These are phyloP conservation scores for Kuraishia hungarica DNA, from an alignment of 805 yeast species.

Conservation along the genomic window DNA sequence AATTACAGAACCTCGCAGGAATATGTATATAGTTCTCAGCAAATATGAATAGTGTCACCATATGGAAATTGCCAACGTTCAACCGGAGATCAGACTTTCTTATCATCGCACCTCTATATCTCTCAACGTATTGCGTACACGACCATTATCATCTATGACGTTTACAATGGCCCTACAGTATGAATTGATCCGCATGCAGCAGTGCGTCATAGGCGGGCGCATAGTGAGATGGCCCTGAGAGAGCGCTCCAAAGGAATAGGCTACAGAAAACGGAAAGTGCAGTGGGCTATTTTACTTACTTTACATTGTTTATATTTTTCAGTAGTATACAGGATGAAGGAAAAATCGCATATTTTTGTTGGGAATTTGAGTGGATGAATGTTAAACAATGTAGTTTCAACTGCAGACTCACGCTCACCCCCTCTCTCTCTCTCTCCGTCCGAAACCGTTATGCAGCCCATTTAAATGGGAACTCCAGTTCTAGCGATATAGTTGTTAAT, in stretches of 20 bases:
- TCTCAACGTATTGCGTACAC: background rate
- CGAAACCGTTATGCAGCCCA: background rate
- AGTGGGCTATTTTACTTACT: too few relatives aligned
- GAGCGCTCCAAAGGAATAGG: background rate
- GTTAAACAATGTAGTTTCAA: background rate
- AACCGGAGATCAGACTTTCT: too few relatives aligned
- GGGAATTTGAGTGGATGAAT: background rate
- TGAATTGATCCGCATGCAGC: background rate
- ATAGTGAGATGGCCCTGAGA: background rate
- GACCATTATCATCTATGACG: background rate
- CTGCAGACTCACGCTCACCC: background rate
- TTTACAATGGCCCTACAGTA: background rate
- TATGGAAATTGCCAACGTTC: too few relatives aligned
- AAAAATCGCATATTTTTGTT: background rate
- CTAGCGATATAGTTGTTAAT: constrained; percentile 35
- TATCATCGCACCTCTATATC: too few relatives aligned
- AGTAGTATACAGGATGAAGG: background rate
- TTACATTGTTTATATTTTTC: background rate
- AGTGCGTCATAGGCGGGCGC: background rate
- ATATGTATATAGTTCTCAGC: too few relatives aligned
- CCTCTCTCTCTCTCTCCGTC: too few relatives aligned
- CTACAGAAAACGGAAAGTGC: background rate
- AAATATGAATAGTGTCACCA: too few relatives aligned
- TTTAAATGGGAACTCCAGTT: constrained; percentile 25
- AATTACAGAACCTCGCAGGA: too few relatives aligned